A percentile compares a stretch with the other conserved stretches of the same genome.
Conservation (phyloP, 2,329 filamentous ascomycete species). For the Pseudocercospora crystallina region DNA sequence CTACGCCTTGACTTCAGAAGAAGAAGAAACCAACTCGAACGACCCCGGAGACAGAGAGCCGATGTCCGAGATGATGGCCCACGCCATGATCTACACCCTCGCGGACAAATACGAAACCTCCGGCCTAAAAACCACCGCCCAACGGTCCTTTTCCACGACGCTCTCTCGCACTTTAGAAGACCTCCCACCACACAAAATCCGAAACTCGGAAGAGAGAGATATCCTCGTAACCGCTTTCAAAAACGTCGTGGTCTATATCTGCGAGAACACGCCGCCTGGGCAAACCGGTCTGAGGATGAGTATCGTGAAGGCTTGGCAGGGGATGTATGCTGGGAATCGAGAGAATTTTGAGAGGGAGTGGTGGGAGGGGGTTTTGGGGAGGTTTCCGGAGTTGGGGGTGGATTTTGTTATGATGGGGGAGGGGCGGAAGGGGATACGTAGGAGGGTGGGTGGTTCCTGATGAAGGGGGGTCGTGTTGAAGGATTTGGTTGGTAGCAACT, state of each 20-base stretch:
- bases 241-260: background rate
- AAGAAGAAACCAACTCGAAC: background rate
- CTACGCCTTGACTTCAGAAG: background rate
- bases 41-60: background rate
- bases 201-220: too few relatives aligned
- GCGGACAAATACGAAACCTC: constrained; percentile 1
- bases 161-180: too few relatives aligned
- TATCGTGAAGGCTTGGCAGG: background rate
- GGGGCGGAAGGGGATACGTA: too few relatives aligned
- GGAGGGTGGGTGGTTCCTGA: too few relatives aligned
- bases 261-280: background rate
- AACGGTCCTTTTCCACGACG: too few relatives aligned
- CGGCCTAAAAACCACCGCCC: background rate
- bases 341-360: background rate
- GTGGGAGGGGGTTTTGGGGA: background rate
- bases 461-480: too few relatives aligned
- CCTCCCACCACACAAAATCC: too few relatives aligned
- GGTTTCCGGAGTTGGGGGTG: background rate
- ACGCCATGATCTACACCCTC: background rate
- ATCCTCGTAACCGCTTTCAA: too few relatives aligned
- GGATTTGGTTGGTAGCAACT: too few relatives aligned
- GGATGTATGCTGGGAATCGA: too few relatives aligned
- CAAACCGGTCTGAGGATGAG: background rate
- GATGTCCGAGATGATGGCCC: background rate
- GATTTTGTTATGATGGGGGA: constrained; percentile 1